Base-by-base conservation (phyloP, 208 protist genomes). In the Porcisia deanei region DNA sequence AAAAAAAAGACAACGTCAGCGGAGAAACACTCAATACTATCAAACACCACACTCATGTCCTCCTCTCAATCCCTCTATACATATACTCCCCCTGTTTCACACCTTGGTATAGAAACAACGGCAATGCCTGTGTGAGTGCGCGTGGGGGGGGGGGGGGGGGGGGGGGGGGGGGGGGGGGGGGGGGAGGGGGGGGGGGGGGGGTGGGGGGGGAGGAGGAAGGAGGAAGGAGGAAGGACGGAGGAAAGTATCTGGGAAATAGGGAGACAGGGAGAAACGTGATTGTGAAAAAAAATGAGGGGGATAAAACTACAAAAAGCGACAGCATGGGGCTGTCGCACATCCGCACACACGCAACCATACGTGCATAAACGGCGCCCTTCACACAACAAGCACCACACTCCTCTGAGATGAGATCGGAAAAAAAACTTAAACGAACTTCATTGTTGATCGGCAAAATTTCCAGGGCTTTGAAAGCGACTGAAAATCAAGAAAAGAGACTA, bases 1-100 rank as follows among this genome's bases (percentile, higher is more conserved):
- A 18, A 66, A 63, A 71, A 76, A 57, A 80, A 49, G 39, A 79
- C 34, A 61, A 72, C 34, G 34, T 18, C 52, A 73, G 49, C 7
- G 41, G 54, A 30, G 9, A 73, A 73, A 73, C 49, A 34, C 45
- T 14, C 22, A 76, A n/a, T 22, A 30, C 7, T 14, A 76, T 59
- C 58, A 67, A 63, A 69, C 58, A 20, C 57, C 47, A 64, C 3
- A 64, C 3, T 6, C 52, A 41, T 3, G 43, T 65, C 63, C 43
- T 30, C 45, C 22, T 66, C 57, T 3, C 53, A 52, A 52, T 12
- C 47, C 47, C 47, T 52, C 10, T 5, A 52, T 52, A 52, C 10
- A 52, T 52, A 52, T 14, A 43, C 41, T 39, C 25, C 12, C 22
- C n/a, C 41, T 52, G 10, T 20, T 61, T 53, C 43, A 18, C 43